These are phyloP conservation scores for Sonneratia alba DNA, from an alignment of 345 rosid species.

Conservation along the genomic window DNA sequence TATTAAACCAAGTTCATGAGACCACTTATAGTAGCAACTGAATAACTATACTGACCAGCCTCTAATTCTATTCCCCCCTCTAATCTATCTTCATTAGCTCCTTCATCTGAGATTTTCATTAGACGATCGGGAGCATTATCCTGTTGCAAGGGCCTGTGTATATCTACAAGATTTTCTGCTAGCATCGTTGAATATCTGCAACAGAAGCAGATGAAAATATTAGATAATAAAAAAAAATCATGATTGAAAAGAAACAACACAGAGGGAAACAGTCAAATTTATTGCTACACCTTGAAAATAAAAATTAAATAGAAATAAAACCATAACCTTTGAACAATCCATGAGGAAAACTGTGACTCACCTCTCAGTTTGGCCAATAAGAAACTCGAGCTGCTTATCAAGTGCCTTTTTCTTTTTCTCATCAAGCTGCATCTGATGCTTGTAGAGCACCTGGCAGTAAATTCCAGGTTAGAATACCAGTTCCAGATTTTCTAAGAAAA, in stretches of 20 bases:
- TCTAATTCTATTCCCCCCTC: slow-evolving; percentile 23
- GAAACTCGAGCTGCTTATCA: slow-evolving; percentile 95
- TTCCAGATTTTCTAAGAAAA: slow-evolving; percentile 12
- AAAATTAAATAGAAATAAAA: not conserved
- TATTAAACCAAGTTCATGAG: slow-evolving; percentile 7
- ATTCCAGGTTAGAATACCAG: slow-evolving; percentile 14
- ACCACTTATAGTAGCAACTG: not conserved
- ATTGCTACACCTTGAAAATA: not conserved
- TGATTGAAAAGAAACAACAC: not conserved
- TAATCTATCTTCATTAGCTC: slow-evolving; percentile 21
- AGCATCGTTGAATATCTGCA: slow-evolving; percentile 97
- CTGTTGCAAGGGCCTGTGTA: slow-evolving; percentile 30
- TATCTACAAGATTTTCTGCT: slow-evolving; percentile 89
- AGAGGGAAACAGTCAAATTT: not conserved
- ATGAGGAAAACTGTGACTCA: slow-evolving; percentile 9
- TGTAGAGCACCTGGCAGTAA: slow-evolving; percentile 74
- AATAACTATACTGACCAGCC: slow-evolving; percentile 33
- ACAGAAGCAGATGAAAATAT: not conserved
- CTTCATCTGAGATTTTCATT: slow-evolving; percentile 20
- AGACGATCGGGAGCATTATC: slow-evolving; percentile 19
- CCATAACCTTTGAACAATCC: not conserved
- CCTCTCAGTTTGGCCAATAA: slow-evolving; percentile 99
- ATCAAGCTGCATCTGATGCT: slow-evolving; percentile 88
- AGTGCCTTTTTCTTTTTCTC: slow-evolving; percentile 95
- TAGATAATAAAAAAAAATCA: not conserved